phyloP scores from a whole-genome alignment of 495 filamentous ascomycete genomes.

The Sordaria brevicollis region DNA sequence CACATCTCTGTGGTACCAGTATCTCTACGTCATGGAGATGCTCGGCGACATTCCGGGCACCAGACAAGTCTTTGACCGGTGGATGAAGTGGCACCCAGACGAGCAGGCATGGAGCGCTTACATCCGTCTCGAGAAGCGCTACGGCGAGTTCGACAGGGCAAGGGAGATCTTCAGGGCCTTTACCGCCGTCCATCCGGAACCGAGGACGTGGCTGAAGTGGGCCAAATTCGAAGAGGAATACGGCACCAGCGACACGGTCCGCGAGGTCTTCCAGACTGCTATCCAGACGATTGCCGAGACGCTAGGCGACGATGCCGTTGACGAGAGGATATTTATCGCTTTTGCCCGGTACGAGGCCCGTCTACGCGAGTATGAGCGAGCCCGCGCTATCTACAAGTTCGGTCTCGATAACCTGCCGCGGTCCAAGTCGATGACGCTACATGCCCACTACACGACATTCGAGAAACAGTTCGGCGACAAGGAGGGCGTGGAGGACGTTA shows the following conservation, averaged over 20 bases:
- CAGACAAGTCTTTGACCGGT: constrained; percentile 90
- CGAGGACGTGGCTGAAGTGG: constrained; percentile 98
- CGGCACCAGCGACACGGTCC: constrained; percentile 80
- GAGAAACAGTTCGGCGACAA: constrained; percentile 96
- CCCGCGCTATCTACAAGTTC: constrained; percentile 94
- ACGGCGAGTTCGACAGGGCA: constrained; percentile 78
- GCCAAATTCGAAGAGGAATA: constrained; percentile 92
- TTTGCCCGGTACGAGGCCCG: constrained; percentile 91
- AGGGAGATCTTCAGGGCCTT: constrained; percentile 82
- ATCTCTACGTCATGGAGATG: constrained; percentile 98
- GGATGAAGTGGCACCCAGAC: constrained; percentile 97
- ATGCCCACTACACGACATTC: constrained; percentile 91
- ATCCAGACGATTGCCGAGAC: constrained; percentile 86
- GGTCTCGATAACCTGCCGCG: constrained; percentile 85
- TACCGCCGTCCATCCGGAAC: constrained; percentile 88
- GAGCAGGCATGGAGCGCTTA: constrained; percentile 93
- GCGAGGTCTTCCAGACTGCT: constrained; percentile 84
- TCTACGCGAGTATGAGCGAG: constrained; percentile 88
- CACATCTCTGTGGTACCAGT: constrained; percentile 97
- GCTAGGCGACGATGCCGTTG: constrained; percentile 90
- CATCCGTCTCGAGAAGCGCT: constrained; percentile 93
- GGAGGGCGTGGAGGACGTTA: constrained; percentile 90
- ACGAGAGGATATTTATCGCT: constrained; percentile 86
- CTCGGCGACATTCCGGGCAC: constrained; percentile 86
- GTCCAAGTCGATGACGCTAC: constrained; percentile 71